These are phyloP conservation scores for Penicillium waksmanii DNA, from an alignment of 495 filamentous ascomycete genomes.

Conservation along the genomic window DNA sequence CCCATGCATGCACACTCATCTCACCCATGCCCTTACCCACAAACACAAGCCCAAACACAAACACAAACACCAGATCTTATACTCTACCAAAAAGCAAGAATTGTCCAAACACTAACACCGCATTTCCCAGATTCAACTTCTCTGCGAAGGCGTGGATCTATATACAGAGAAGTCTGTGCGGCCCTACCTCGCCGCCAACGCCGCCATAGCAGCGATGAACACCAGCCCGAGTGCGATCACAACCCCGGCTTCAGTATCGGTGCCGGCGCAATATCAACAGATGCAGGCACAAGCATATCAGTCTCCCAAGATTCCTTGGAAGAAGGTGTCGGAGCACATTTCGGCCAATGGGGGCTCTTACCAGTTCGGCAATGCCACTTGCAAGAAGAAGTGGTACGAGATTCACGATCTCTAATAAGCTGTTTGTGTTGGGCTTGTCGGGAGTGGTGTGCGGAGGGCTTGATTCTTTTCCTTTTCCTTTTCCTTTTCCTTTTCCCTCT, in stretches of 20 bases:
- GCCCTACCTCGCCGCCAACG: conserved; percentile 1
- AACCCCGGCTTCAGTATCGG: too few relatives aligned
- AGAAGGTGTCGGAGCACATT: conserved; percentile 77
- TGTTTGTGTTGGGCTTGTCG: too few relatives aligned
- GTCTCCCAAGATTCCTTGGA: conserved; percentile 73
- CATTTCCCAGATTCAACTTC: conserved; percentile 35
- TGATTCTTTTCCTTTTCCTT: background rate
- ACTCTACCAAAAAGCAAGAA: too few relatives aligned
- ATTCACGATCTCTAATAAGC: conserved; percentile 24
- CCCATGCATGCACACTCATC: background rate
- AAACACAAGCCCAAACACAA: too few relatives aligned
- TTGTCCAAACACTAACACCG: background rate
- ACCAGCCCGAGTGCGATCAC: background rate
- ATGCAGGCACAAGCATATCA: background rate
- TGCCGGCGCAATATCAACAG: background rate
- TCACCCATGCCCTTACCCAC: too few relatives aligned
- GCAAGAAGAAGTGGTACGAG: conserved; percentile 76
- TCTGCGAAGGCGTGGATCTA: conserved; percentile 38
- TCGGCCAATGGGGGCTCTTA: conserved; percentile 73
- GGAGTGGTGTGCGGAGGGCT: too few relatives aligned
- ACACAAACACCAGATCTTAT: too few relatives aligned
- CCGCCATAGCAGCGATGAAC: background rate
- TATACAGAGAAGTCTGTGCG: conserved; percentile 33
- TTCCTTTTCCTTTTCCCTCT: background rate
- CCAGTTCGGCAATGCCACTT: conserved; percentile 83